Conservation (phyloP, 2,329 filamentous ascomycete genomes). For the Tolypocladium capitatum region DNA sequence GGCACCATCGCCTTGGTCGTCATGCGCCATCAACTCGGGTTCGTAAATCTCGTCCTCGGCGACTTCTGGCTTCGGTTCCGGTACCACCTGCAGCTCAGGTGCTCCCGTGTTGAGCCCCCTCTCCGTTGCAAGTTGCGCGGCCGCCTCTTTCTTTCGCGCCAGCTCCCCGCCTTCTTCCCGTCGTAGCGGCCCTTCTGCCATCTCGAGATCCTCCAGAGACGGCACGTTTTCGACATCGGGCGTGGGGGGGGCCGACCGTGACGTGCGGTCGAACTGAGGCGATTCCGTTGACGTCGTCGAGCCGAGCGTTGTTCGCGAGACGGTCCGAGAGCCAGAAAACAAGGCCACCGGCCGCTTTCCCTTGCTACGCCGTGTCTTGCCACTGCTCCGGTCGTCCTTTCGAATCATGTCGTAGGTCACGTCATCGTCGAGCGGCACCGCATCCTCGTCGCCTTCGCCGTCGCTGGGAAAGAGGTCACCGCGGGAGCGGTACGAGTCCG, state of each 20-base stretch:
- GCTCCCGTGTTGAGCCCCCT: constrained; percentile 27
- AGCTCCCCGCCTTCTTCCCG: constrained; percentile 40
- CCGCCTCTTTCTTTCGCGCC: constrained; percentile 38
- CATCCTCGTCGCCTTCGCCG: constrained; percentile 75
- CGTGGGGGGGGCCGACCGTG: constrained; percentile 17
- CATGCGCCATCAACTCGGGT: not conserved
- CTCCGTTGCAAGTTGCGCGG: constrained; percentile 35
- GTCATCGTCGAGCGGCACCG: constrained; percentile 83
- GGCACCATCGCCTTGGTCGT: no score
- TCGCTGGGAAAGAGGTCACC: constrained; percentile 88
- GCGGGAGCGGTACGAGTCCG: constrained; percentile 73
- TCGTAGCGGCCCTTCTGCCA: constrained; percentile 38
- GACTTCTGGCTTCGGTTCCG: constrained; percentile 14
- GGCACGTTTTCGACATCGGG: constrained; percentile 25
- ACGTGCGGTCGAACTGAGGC: constrained; percentile 10
- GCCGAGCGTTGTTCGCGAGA: constrained; percentile 45
- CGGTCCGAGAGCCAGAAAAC: constrained; percentile 32
- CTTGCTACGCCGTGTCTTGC: constrained; percentile 40
- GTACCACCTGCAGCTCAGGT: constrained; percentile 2
- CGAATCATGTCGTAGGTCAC: constrained; percentile 74
- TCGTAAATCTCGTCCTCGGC: constrained; percentile 18
- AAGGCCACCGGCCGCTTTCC: constrained; percentile 34
- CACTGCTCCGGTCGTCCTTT: constrained; percentile 60
- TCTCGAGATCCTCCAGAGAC: constrained; percentile 37
- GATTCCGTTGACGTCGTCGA: constrained; percentile 26